These are phyloP conservation scores for Falciphora oryzae DNA, from an alignment of 2,329 filamentous ascomycete species.

Conservation along the genomic window DNA sequence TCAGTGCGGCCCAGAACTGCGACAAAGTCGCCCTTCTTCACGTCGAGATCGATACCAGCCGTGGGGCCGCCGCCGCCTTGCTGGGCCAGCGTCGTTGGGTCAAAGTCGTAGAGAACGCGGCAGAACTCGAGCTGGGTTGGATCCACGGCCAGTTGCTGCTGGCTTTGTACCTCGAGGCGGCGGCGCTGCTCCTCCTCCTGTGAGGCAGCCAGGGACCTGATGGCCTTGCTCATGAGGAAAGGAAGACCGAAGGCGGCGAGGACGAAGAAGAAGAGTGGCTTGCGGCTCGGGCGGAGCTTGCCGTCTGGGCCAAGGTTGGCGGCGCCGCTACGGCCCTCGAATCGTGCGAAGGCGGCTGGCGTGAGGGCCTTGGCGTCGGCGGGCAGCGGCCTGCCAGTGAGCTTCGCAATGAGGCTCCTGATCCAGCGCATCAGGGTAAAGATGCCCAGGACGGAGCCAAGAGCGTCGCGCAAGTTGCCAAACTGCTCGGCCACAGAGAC, in stretches of 20 bases:
- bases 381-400: conserved; percentile 86
- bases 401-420: conserved; percentile 80
- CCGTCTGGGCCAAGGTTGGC: conserved; percentile 44
- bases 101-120: conserved; percentile 89
- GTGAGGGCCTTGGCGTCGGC: conserved; percentile 83
- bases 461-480: conserved; percentile 83
- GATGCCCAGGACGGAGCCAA: conserved; percentile 90
- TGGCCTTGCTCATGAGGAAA: conserved; percentile 95
- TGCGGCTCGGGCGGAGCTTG: conserved; percentile 74
- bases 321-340: conserved; percentile 61
- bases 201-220: conserved; percentile 78
- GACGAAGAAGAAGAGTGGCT: conserved; percentile 94
- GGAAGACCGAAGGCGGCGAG: conserved; percentile 91
- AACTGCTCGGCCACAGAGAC: conserved; percentile 97
- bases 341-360: conserved; percentile 83
- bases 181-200: conserved; percentile 73
- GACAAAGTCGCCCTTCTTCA: conserved; percentile 92
- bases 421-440: conserved; percentile 96
- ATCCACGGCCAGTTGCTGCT: conserved; percentile 49
- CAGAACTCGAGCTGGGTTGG: conserved; percentile 94
- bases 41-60: conserved; percentile 77
- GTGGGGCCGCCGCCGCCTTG: conserved; percentile 47
- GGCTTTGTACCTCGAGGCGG: conserved; percentile 39
- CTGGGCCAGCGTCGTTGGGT: conserved; percentile 45
- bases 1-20: conserved; percentile 91